Evolutionary conservation across 2,329 filamentous ascomycete species (phyloP).

Genomic region (Escovopsis weberi): DNA sequence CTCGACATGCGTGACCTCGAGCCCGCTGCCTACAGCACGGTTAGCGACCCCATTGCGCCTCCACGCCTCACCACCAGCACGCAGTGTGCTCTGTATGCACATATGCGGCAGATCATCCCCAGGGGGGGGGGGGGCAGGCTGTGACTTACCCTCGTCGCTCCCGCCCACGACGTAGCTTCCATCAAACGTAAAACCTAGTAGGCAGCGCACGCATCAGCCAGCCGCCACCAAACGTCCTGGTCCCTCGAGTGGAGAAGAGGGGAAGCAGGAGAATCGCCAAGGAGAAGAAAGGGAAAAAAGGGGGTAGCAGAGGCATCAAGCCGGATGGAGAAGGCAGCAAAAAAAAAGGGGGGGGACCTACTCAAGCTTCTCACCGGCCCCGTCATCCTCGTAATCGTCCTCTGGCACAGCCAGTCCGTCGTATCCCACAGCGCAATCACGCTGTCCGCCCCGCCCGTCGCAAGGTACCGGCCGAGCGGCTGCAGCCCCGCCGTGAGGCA

Average conservation of each 20-base stretch:
- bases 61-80: not conserved
- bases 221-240: not conserved
- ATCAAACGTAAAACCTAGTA: constrained; percentile 58
- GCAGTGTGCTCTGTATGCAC: too few relatives aligned
- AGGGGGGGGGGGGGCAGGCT: not conserved
- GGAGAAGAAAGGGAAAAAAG: not conserved
- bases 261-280: too few relatives aligned
- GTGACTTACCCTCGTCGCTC: constrained; percentile 52
- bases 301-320: not conserved
- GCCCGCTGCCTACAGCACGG: constrained; percentile 32
- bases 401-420: constrained; percentile 59
- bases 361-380: constrained; percentile 57
- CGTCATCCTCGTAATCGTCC: constrained; percentile 53
- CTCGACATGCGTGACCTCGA: constrained; percentile 59
- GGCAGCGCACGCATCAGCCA: not conserved
- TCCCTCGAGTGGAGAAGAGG: too few relatives aligned
- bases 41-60: not conserved
- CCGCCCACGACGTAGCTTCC: constrained; percentile 61
- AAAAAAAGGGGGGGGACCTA: constrained; percentile 18
- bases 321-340: not conserved
- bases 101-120: not conserved
- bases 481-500: constrained; percentile 56
- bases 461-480: constrained; percentile 55
- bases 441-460: constrained; percentile 61
- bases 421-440: constrained; percentile 69